phyloP scores from a whole-genome alignment of 495 filamentous ascomycete species.

The Aspergillus taichungensis region DNA sequence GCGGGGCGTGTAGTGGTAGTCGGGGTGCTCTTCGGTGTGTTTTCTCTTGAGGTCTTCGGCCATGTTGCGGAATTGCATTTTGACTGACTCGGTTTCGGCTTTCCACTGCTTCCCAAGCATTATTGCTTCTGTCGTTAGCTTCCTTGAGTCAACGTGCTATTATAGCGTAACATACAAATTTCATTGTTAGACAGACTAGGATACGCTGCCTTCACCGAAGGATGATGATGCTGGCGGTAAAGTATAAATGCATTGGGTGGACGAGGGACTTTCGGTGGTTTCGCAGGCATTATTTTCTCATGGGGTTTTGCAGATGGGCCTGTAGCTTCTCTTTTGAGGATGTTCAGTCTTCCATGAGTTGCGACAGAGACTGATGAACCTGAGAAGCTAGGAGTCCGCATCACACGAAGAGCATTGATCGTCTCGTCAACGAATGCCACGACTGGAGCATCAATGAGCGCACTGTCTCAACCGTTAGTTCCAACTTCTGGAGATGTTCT shows the following conservation, averaged over 20 bases:
- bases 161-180: conserved; percentile 37
- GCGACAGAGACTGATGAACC: conserved; percentile 15
- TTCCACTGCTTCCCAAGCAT: conserved; percentile 39
- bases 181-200: conserved; percentile 34
- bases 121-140: conserved; percentile 27
- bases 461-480: conserved; percentile 10
- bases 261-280: conserved; percentile 26
- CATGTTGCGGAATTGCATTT: conserved; percentile 21
- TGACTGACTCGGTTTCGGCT: conserved; percentile 23
- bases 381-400: conserved; percentile 17
- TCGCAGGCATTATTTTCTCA: conserved; percentile 2
- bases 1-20: conserved; percentile 42
- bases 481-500: background rate
- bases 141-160: background rate
- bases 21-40: conserved; percentile 35
- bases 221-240: conserved; percentile 34
- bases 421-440: conserved; percentile 19
- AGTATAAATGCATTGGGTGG: conserved; percentile 40
- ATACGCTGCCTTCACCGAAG: conserved; percentile 22
- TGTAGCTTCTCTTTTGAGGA: background rate
- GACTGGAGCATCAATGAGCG: conserved; percentile 17
- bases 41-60: conserved; percentile 31
- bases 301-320: conserved; percentile 1
- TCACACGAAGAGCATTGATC: conserved; percentile 19
- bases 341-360: conserved; percentile 6